Conservation (phyloP, 768 basidiomycete genomes). For the Mycena amicta region DNA sequence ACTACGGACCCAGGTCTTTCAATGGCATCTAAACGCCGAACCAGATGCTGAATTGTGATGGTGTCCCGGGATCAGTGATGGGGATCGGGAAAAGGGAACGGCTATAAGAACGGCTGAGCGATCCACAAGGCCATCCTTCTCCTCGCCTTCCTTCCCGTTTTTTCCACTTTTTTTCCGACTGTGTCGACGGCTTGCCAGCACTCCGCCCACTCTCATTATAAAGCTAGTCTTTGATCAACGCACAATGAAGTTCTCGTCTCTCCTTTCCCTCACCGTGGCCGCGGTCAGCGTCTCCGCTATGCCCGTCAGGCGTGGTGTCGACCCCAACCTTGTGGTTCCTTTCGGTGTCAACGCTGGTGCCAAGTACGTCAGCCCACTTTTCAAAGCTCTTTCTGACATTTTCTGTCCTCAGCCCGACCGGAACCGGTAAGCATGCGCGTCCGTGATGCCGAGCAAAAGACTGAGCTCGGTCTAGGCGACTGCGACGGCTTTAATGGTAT, state of each 20-base stretch:
- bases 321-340: not conserved
- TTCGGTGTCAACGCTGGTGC: not conserved
- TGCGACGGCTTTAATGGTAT: constrained; percentile 27
- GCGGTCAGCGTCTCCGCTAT: not conserved
- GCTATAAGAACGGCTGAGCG: not conserved
- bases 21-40: too few species aligned
- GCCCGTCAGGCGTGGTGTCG: not conserved
- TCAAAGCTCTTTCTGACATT: not conserved
- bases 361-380: not conserved
- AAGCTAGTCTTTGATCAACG: constrained; percentile 4
- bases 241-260: constrained; percentile 1
- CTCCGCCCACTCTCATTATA: constrained; percentile 3
- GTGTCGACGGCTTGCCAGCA: constrained; percentile 2
- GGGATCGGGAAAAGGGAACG: too few species aligned
- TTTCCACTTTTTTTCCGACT: not conserved
- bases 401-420: not conserved
- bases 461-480: not conserved
- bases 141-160: not conserved
- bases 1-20: too few species aligned
- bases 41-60: too few species aligned
- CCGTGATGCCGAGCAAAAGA: not conserved
- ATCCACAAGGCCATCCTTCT: not conserved
- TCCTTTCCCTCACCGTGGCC: not conserved
- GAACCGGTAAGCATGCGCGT: too few species aligned
- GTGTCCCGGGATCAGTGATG: too few species aligned